Evolutionary conservation across 805 yeast species (phyloP), one percentile per base, ranked within the genome.

Genomic region (Wickerhamiella musiphila): DNA sequence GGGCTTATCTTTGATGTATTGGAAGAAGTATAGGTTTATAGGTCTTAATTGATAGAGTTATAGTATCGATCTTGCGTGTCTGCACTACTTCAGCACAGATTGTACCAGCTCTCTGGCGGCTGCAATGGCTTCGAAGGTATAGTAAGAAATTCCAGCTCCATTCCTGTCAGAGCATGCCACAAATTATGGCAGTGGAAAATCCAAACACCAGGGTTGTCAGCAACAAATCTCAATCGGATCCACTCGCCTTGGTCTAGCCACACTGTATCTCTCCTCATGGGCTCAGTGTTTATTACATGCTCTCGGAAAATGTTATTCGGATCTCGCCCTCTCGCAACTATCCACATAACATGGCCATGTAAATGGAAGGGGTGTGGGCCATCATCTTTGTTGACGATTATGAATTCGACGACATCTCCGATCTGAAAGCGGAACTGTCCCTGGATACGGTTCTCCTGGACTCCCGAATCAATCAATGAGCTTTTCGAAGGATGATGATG

Each of bases 281-380:
- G 56, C 16, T 41, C 42, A 4, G 35, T 27, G 12, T 44, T 31
- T 30, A 41, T 34, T 81, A 46, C 61, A 55, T 28, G 67, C 66
- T 33, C 81, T 38, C 56, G 56, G 6, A 50, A 52, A 3, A 49
- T 46, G 32, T 56, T 54, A 39, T 58, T 60, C 31, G 62, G 52
- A n/a, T 68, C 63, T 44, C 69, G 63, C 45, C 65, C 79, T 5
- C 63, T 45, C 31, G 68, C 75, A 40, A 81, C 51, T 6, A 76
- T 63, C 64, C 84, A 93, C 72, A 82, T 81, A 32, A 56, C 68
- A 53, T 75, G 78, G 35, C 95, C 95, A 56, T 83, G 95, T 48
- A 83, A 62, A 60, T 83, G 95, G 76, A 83, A 81, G 14, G 95
- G 94, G 60, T 84, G 94, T 38, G 66, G 74, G 50, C 92, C 94